Evolutionary conservation across 2,329 filamentous ascomycete genomes (phyloP).

Genomic region (Cladosporium halotolerans): DNA sequence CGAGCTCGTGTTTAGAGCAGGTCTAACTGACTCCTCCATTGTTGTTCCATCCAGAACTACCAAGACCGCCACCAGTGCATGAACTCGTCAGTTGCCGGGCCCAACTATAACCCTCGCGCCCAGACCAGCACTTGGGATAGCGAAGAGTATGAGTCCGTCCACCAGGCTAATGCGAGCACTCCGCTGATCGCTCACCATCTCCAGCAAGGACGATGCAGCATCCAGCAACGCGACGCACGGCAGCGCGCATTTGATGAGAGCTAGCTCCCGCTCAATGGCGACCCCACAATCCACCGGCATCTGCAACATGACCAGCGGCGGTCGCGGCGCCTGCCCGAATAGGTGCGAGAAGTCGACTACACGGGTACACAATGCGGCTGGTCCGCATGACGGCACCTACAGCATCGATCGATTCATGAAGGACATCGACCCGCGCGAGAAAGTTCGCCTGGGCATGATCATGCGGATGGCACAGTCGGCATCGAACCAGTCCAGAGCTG

Average conservation of each 20-base stretch:
- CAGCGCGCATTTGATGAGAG: not conserved
- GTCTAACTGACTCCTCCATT: too few relatives aligned
- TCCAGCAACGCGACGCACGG: constrained; percentile 3
- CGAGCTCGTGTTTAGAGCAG: too few relatives aligned
- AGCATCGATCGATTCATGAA: not conserved
- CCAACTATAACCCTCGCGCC: not conserved
- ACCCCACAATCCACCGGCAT: not conserved
- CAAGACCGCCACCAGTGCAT: not conserved
- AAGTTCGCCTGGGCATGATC: not conserved
- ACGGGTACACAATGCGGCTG: too few relatives aligned
- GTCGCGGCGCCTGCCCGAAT: too few relatives aligned
- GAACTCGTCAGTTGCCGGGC: constrained; percentile 1
- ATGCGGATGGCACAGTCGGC: not conserved
- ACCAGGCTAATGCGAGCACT: not conserved
- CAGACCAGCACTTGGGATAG: not conserved
- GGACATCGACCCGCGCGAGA: not conserved
- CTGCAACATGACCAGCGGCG: not conserved
- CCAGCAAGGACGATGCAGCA: not conserved
- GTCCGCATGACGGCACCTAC: not conserved
- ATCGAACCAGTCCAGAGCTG: not conserved
- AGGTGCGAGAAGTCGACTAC: not conserved
- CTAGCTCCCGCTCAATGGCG: not conserved
- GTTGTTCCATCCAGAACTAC: too few relatives aligned
- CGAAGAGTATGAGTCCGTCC: not conserved
- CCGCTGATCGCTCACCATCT: not conserved